Evolutionary conservation across 257 asterid species (phyloP).

Genomic region (Eucommia ulmoides): DNA sequence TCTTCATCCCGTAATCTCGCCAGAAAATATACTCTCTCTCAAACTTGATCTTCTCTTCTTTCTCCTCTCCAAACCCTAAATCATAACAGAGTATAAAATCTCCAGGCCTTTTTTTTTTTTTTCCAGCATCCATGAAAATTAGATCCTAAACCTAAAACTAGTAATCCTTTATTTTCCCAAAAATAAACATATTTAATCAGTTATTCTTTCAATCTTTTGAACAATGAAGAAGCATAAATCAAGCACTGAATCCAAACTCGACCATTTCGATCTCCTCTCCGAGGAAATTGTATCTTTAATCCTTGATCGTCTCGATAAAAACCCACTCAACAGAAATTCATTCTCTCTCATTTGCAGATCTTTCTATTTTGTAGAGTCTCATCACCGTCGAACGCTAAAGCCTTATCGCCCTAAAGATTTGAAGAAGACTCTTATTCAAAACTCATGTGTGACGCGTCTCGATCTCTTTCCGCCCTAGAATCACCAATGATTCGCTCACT

Average conservation of each 20-base stretch:
- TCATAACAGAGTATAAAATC: constrained; percentile 1
- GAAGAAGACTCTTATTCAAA: constrained; percentile 10
- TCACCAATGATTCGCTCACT: constrained; percentile 14
- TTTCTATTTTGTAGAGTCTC: constrained; percentile 21
- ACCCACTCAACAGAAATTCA: constrained; percentile 20
- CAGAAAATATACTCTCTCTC: too few species aligned
- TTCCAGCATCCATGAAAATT: not conserved
- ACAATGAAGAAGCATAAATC: constrained; percentile 55
- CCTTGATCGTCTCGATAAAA: constrained; percentile 20
- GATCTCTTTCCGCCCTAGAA: constrained; percentile 24
- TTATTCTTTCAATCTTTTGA: constrained; percentile 11
- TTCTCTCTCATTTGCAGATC: constrained; percentile 26
- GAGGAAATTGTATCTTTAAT: constrained; percentile 23
- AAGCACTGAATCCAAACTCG: constrained; percentile 16
- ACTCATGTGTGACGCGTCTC: constrained; percentile 12
- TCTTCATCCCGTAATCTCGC: too few species aligned
- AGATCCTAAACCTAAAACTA: not conserved
- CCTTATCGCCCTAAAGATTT: constrained; percentile 17
- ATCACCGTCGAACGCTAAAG: constrained; percentile 18
- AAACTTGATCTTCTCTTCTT: not conserved
- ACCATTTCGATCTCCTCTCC: constrained; percentile 23
- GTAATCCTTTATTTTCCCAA: too few species aligned
- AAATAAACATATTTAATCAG: too few species aligned
- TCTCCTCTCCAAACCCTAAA: not conserved
- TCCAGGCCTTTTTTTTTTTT: not conserved